These are phyloP conservation scores for Globisporangium cystogenes DNA, from an alignment of 352 stramenopile species.

Conservation along the genomic window DNA sequence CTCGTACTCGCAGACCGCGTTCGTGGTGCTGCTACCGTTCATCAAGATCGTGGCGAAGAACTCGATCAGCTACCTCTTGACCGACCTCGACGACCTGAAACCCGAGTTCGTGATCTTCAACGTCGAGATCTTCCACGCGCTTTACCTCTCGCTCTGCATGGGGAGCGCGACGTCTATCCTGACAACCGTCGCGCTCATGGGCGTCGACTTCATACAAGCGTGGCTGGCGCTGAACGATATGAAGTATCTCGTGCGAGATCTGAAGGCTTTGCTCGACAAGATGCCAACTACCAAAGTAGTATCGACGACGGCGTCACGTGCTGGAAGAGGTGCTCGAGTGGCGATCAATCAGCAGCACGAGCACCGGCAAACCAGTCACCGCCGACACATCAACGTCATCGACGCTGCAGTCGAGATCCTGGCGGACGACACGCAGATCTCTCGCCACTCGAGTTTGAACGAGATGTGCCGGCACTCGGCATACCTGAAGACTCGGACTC, in stretches of 20 bases:
- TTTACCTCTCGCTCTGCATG: conserved; percentile 39
- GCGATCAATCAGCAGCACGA: no score
- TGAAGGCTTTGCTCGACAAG: not conserved
- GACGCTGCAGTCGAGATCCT: not conserved
- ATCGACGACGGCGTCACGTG: no score
- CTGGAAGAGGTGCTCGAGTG: no score
- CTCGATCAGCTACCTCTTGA: not conserved
- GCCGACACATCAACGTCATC: not conserved
- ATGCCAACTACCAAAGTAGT: not conserved
- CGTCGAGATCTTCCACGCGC: conserved; percentile 42
- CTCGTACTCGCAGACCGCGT: conserved; percentile 19
- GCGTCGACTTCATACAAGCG: not conserved
- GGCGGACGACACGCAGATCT: not conserved
- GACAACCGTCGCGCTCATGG: not conserved
- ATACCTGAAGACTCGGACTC: not conserved
- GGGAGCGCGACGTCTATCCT: conserved; percentile 19
- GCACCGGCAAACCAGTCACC: not conserved
- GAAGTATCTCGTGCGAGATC: not conserved
- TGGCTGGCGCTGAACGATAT: not conserved
- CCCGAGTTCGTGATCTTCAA: conserved; percentile 45
- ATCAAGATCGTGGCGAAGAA: conserved; percentile 20
- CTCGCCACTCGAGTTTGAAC: not conserved
- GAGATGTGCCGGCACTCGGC: not conserved
- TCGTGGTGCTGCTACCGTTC: conserved; percentile 18
- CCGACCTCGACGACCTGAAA: conserved; percentile 18